phyloP scores from a whole-genome alignment of 1,284 basidiomycete genomes.

The Mycena sp. region DNA sequence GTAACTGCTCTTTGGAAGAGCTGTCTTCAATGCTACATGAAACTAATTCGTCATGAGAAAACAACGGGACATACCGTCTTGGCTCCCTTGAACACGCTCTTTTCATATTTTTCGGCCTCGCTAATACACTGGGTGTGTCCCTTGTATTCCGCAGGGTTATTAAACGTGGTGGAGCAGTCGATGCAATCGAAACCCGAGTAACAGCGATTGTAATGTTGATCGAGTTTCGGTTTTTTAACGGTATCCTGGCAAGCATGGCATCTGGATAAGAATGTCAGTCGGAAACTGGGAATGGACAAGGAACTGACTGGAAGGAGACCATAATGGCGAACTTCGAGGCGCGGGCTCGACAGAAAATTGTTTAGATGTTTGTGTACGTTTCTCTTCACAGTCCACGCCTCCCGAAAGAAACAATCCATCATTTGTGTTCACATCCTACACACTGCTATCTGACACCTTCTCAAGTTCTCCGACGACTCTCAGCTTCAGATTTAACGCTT shows the following conservation, averaged over 20 bases:
- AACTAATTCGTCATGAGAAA: background rate
- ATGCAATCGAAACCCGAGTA: conserved; percentile 85
- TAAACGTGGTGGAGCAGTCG: conserved; percentile 87
- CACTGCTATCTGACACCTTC: too few species aligned
- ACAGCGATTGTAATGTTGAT: conserved; percentile 71
- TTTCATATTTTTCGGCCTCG: conserved; percentile 94
- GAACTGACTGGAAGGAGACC: conserved; percentile 55
- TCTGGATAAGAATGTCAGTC: conserved; percentile 37
- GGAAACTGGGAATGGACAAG: background rate
- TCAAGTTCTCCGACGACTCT: too few species aligned
- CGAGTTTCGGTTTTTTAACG: conserved; percentile 92
- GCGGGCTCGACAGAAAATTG: too few species aligned
- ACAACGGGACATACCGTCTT: conserved; percentile 50
- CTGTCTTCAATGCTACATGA: conserved; percentile 23
- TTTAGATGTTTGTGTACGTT: too few species aligned
- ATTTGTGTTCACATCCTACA: too few species aligned
- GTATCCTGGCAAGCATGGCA: conserved; percentile 80
- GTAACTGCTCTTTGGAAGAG: conserved; percentile 12
- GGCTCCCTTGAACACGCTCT: conserved; percentile 82
- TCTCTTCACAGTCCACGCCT: too few species aligned
- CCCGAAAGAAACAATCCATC: too few species aligned
- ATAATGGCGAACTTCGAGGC: conserved; percentile 28
- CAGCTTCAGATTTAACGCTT: too few species aligned
- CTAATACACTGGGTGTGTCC: conserved; percentile 85
- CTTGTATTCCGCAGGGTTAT: conserved; percentile 80